Evolutionary conservation across 495 filamentous ascomycete genomes (phyloP), one percentile per base, ranked within the genome.

Genomic region (Trichoderma virens): DNA sequence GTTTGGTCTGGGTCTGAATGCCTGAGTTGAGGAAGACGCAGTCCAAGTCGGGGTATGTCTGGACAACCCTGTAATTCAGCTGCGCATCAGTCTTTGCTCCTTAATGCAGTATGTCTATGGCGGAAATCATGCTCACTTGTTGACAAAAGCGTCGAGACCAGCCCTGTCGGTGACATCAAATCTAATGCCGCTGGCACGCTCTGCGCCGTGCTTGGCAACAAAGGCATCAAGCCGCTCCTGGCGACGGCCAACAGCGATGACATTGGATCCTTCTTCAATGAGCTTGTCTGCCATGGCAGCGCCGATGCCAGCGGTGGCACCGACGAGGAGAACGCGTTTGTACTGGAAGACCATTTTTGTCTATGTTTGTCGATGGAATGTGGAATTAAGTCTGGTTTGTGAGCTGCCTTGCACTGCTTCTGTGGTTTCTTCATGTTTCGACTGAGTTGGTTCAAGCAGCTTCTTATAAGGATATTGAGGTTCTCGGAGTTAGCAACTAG

Each of bases 231-330:
- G 81, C 11, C 82, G 80, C 25, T 90, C 86, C 70, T 87, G 77
- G 38, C 89, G 78, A 7, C 89, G 79, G 11, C 89, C 90, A 20
- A 85, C 78, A 18, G 83, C 80, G 28, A 90, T 82, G 18, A 91
- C 80, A 56, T 78, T 75, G 70, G 79, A 78, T 30, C 85, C 88
- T 61, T 83, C 80, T 28, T 82, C 71, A 18, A 91, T 76, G 65
- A 92, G 72, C 64, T 82, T 85, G 64, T 81, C 79, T 3, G 88
- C 85, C 30, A 92, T 75, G 0, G 85, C 86, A 28, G 77, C 70
- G 59, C 90, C 89, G 65, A 92, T 91, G 63, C 89, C 88, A 20
- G 83, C 83, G 14, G 88, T 91, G 41, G 87, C 88, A 30, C 90
- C 88, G 61, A 90, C 78, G 63, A 91, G 68, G 23, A 92, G 85